Evolutionary conservation across 192 early-diverging fungal genomes (phyloP).

Genomic region (Jimgerdemannia lactiflua): DNA sequence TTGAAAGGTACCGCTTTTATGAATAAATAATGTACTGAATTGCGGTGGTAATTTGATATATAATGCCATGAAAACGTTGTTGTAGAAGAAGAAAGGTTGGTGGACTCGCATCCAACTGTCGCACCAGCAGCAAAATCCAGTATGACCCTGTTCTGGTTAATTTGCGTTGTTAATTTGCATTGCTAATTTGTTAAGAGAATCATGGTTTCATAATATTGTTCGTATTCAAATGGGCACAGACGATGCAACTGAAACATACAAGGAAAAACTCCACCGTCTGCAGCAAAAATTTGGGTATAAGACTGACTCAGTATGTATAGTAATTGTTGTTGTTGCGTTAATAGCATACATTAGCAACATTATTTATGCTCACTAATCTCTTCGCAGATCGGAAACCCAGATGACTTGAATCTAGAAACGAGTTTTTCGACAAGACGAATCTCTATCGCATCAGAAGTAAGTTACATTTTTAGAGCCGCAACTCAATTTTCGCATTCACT

Average conservation of each 20-base stretch:
- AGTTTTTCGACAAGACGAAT: background rate
- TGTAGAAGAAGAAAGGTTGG: background rate
- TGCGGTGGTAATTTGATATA: background rate
- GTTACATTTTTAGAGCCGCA: background rate
- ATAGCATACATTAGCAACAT: no score
- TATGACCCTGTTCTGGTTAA: background rate
- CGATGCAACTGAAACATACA: conserved; percentile 31
- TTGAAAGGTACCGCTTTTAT: background rate
- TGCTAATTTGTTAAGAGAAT: no score
- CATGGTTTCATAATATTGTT: no score
- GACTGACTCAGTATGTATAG: conserved; percentile 7
- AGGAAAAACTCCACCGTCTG: conserved; percentile 52
- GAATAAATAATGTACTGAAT: background rate
- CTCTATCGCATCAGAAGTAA: conserved; percentile 4
- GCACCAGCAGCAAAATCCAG: conserved; percentile 10
- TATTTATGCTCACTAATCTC: background rate
- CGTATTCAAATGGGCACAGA: conserved; percentile 3
- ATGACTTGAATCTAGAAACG: background rate
- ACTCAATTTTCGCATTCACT: background rate
- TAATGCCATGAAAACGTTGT: no score
- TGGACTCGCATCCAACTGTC: no score
- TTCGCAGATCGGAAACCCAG: conserved; percentile 7
- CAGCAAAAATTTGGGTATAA: conserved; percentile 57
- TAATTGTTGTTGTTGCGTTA: background rate
- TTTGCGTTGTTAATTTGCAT: no score